Conservation (phyloP, 2,329 filamentous ascomycete species). For the Ophiosphaerella narmari region DNA sequence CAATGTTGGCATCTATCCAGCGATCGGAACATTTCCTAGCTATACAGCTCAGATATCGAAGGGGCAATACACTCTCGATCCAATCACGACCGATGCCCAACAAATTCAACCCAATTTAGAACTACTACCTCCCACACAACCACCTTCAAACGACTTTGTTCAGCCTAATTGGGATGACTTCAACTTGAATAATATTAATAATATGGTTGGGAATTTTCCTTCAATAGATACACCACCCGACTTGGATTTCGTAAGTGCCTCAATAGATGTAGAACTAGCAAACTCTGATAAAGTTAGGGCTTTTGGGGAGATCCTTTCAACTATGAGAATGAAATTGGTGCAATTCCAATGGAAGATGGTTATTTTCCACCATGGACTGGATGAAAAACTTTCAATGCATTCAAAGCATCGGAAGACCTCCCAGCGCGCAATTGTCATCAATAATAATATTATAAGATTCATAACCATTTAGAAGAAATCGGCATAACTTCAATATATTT, state of each 20-base stretch:
- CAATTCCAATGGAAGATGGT: conserved; percentile 22
- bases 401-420: too few relatives aligned
- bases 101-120: conserved; percentile 9
- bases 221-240: conserved; percentile 36
- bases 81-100: conserved; percentile 2
- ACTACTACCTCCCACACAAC: conserved; percentile 5
- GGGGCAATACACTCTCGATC: conserved; percentile 8
- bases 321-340: conserved; percentile 34
- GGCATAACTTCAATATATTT: too few relatives aligned
- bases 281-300: conserved; percentile 27
- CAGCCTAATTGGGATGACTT: conserved; percentile 35
- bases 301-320: conserved; percentile 47
- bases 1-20: conserved; percentile 20
- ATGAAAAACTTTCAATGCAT: conserved; percentile 1
- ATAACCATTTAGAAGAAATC: too few relatives aligned
- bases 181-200: conserved; percentile 41
- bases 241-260: conserved; percentile 42
- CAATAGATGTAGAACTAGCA: neutral
- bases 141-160: conserved; percentile 1
- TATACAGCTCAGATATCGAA: conserved; percentile 16
- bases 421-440: too few relatives aligned
- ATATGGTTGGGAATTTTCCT: conserved; percentile 35
- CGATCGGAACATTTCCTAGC: conserved; percentile 17
- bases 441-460: too few relatives aligned
- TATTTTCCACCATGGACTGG: conserved; percentile 27